A percentile compares a stretch with the other conserved stretches of the same genome.
These are phyloP conservation scores for Tilletia indica DNA, from an alignment of 1,284 basidiomycete genomes.

Conservation along the genomic window DNA sequence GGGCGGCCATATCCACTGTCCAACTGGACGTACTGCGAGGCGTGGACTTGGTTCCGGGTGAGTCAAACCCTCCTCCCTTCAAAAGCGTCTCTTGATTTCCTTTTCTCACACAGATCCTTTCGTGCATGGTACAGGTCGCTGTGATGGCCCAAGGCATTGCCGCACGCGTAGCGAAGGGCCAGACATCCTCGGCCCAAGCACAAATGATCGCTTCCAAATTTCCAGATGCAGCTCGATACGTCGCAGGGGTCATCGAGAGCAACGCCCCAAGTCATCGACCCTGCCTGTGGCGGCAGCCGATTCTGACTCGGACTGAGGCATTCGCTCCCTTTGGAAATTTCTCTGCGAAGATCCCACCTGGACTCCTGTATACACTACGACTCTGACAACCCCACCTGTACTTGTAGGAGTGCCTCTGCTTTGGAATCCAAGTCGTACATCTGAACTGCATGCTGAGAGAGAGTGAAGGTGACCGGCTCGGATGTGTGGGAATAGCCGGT, in stretches of 20 bases:
- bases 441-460: too few species aligned
- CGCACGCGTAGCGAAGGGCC: conserved; percentile 76
- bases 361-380: too few species aligned
- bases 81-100: background rate
- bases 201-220: conserved; percentile 41
- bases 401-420: too few species aligned
- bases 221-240: conserved; percentile 20
- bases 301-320: too few species aligned
- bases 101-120: background rate
- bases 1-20: conserved; percentile 68
- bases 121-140: conserved; percentile 60
- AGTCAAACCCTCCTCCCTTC: conserved; percentile 38
- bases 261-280: background rate
- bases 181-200: conserved; percentile 74
- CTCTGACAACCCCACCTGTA: too few species aligned
- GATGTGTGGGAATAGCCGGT: too few species aligned
- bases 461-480: too few species aligned
- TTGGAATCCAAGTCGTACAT: too few species aligned
- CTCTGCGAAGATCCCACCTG: too few species aligned
- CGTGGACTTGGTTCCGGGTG: conserved; percentile 84
- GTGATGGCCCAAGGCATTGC: conserved; percentile 92
- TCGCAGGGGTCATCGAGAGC: conserved; percentile 9
- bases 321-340: too few species aligned
- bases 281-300: too few species aligned
- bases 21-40: conserved; percentile 74